phyloP scores from a whole-genome alignment of 2,329 filamentous ascomycete genomes.

The Sporothrix pseudoabietina region DNA sequence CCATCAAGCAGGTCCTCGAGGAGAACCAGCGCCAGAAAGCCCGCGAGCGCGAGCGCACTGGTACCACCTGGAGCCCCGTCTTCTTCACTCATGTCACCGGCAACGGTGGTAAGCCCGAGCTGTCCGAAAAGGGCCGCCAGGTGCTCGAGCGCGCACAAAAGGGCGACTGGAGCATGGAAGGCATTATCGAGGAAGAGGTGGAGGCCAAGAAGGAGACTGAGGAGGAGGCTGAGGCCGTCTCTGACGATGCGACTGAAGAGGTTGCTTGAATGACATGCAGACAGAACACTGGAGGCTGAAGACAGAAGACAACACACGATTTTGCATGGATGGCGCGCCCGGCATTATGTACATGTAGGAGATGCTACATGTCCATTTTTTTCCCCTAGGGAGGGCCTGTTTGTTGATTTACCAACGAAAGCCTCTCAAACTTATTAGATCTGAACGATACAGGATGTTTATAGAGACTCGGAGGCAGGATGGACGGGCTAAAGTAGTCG shows the following conservation, averaged over 20 bases:
- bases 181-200: slow-evolving; percentile 35
- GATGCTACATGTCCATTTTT: background rate
- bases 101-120: slow-evolving; percentile 58
- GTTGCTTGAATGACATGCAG: slow-evolving; percentile 5
- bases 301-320: background rate
- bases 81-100: slow-evolving; percentile 73
- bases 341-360: slow-evolving; percentile 4
- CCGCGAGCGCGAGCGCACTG: slow-evolving; percentile 70
- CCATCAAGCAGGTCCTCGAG: slow-evolving; percentile 86
- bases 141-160: slow-evolving; percentile 57
- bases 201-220: background rate
- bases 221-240: background rate
- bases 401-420: background rate
- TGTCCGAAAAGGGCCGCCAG: slow-evolving; percentile 56
- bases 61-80: slow-evolving; percentile 76
- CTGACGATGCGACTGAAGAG: background rate
- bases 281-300: background rate
- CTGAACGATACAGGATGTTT: slow-evolving; percentile 23
- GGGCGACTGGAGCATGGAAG: slow-evolving; percentile 50
- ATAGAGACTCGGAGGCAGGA: slow-evolving; percentile 23
- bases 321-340: background rate
- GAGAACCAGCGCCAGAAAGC: slow-evolving; percentile 86
- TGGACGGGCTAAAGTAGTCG: background rate
- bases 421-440: slow-evolving; percentile 19
- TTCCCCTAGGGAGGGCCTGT: background rate